Percentiles rank a stretch among this genome's conserved stretches.
phyloP scores from a whole-genome alignment of 768 basidiomycete species.

The Fomitopsis pulvina region DNA sequence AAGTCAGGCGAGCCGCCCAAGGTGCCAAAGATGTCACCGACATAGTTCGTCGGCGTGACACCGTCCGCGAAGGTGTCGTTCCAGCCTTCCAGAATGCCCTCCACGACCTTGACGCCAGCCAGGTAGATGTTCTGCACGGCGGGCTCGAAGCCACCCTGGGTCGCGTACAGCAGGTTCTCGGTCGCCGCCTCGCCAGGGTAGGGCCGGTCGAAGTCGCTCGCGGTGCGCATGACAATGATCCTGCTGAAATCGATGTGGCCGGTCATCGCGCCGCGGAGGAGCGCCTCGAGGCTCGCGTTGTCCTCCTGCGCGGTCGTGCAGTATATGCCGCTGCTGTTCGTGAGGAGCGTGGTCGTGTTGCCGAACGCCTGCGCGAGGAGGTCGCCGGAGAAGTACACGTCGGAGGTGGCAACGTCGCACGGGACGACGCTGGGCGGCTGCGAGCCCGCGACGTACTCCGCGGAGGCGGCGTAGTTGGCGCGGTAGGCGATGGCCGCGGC shows the following conservation, averaged over 20 bases:
- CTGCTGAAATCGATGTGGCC: conserved; percentile 31
- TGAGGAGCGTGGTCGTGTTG: conserved; percentile 30
- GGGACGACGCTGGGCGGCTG: conserved; percentile 26
- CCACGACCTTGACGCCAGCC: conserved; percentile 30
- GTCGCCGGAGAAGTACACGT: conserved; percentile 30
- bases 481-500: conserved; percentile 26
- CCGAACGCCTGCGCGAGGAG: conserved; percentile 31
- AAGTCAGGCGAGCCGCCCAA: conserved; percentile 11
- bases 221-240: conserved; percentile 31
- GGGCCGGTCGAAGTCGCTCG: conserved; percentile 28
- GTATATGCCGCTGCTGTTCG: conserved; percentile 26
- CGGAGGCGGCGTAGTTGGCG: conserved; percentile 18
- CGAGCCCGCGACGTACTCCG: conserved; percentile 25
- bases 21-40: conserved; percentile 26
- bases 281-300: conserved; percentile 32
- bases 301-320: conserved; percentile 35
- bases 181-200: conserved; percentile 16
- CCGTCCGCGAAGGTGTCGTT: conserved; percentile 25
- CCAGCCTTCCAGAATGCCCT: conserved; percentile 31
- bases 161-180: conserved; percentile 22
- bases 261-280: conserved; percentile 28
- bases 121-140: conserved; percentile 31
- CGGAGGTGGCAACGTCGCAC: conserved; percentile 33
- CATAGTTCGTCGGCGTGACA: conserved; percentile 24
- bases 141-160: conserved; percentile 25